Evolutionary conservation across 2,329 filamentous ascomycete genomes (phyloP).

Genomic region (Cryphonectria radicalis): DNA sequence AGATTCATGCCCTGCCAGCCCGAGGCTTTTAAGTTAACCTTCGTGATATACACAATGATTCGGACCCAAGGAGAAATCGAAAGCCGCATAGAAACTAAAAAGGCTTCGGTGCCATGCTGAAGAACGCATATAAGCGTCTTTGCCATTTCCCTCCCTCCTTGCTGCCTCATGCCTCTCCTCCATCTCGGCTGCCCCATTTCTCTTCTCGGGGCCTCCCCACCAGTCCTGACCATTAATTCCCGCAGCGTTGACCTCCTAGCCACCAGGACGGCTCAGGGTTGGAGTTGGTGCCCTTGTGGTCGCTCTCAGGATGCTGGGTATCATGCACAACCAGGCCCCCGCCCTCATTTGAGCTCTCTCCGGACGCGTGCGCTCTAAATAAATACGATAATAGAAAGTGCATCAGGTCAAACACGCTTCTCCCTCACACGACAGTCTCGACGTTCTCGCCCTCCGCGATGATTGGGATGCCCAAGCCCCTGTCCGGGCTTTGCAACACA

Average conservation of each 20-base stretch:
- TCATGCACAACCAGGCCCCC: not conserved
- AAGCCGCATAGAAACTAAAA: not conserved
- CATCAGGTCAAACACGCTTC: not conserved
- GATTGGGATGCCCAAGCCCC: constrained; percentile 81
- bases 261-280: not conserved
- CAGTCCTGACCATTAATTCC: not conserved
- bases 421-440: constrained; percentile 71
- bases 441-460: constrained; percentile 83
- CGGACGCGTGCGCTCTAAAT: not conserved
- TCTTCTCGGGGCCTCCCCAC: no score
- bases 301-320: not conserved
- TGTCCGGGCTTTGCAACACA: constrained; percentile 88
- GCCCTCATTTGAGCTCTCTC: not conserved
- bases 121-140: not conserved
- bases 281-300: not conserved
- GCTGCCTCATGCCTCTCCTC: not conserved
- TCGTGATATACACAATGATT: constrained; percentile 7
- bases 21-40: not conserved
- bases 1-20: not conserved
- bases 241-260: not conserved
- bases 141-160: not conserved
- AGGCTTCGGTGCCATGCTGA: not conserved
- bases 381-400: not conserved
- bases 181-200: not conserved
- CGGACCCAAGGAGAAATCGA: not conserved